Percentiles rank a stretch among this genome's conserved stretches.
These are phyloP conservation scores for Cryptosporidium baileyi DNA, from an alignment of 169 alveolate genomes.

Conservation along the genomic window DNA sequence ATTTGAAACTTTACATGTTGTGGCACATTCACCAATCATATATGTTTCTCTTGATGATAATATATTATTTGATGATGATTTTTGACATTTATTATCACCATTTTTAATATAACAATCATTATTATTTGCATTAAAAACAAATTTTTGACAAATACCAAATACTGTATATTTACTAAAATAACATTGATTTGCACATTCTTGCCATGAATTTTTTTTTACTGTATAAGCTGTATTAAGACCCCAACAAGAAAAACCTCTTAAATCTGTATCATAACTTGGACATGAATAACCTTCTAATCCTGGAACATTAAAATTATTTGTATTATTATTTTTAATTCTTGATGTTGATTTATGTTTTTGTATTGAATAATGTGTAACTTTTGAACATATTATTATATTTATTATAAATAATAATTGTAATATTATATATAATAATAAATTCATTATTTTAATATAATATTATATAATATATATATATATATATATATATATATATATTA, in stretches of 20 bases:
- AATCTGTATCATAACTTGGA: conserved; percentile 11
- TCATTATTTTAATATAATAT: too few species aligned
- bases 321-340: too few species aligned
- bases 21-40: conserved; percentile 54
- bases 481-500: too few species aligned
- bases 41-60: neutral
- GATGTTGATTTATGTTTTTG: too few species aligned
- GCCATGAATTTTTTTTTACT: conserved; percentile 61
- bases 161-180: conserved; percentile 18
- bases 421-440: too few species aligned
- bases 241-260: conserved; percentile 17
- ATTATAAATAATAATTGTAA: too few species aligned
- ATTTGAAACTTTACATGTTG: conserved; percentile 38
- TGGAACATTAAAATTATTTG: neutral
- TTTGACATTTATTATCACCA: neutral
- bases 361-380: too few species aligned
- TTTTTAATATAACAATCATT: conserved; percentile 18
- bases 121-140: conserved; percentile 1
- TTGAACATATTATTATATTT: too few species aligned
- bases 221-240: conserved; percentile 63
- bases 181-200: conserved; percentile 58
- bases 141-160: conserved; percentile 15
- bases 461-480: too few species aligned
- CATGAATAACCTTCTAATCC: conserved; percentile 21
- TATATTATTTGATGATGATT: neutral